These are phyloP conservation scores for Hirschfeldia incana DNA, from an alignment of 345 rosid species.

Conservation along the genomic window DNA sequence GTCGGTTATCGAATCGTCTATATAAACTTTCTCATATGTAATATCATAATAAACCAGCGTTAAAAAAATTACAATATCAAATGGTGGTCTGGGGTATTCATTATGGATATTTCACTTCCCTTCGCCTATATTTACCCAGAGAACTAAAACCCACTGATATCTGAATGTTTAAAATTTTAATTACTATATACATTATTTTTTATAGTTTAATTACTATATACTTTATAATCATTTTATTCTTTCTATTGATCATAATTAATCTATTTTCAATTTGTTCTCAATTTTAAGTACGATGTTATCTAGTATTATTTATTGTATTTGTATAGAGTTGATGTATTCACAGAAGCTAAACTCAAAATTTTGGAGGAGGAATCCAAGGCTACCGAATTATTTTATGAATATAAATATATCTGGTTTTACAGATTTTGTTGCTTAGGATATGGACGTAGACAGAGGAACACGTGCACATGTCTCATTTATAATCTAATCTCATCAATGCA, in stretches of 20 bases:
- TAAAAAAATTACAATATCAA: not conserved
- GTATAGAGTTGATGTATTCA: not conserved
- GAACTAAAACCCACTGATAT: not conserved
- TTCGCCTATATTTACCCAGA: not conserved
- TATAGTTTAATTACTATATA: not conserved
- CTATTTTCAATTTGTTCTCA: not conserved
- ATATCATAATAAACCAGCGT: too few species aligned
- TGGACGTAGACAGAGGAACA: slow-evolving; percentile 39
- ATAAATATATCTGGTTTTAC: slow-evolving; percentile 17
- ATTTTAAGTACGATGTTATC: slow-evolving; percentile 1
- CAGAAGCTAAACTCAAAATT: slow-evolving; percentile 9
- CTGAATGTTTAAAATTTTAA: not conserved
- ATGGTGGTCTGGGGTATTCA: not conserved
- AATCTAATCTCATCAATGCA: slow-evolving; percentile 16
- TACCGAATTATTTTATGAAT: not conserved
- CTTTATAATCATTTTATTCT: not conserved
- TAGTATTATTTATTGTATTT: not conserved
- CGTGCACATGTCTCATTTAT: slow-evolving; percentile 40
- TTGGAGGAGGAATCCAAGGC: slow-evolving; percentile 40
- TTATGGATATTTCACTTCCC: not conserved
- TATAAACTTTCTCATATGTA: too few species aligned
- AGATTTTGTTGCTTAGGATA: slow-evolving; percentile 33
- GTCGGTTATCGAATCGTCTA: too few species aligned
- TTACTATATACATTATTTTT: not conserved
- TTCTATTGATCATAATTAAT: not conserved